Evolutionary conservation across 1,284 basidiomycete species (phyloP), one percentile per base, ranked within the genome.

Genomic region (Mrakiaceae sp.): DNA sequence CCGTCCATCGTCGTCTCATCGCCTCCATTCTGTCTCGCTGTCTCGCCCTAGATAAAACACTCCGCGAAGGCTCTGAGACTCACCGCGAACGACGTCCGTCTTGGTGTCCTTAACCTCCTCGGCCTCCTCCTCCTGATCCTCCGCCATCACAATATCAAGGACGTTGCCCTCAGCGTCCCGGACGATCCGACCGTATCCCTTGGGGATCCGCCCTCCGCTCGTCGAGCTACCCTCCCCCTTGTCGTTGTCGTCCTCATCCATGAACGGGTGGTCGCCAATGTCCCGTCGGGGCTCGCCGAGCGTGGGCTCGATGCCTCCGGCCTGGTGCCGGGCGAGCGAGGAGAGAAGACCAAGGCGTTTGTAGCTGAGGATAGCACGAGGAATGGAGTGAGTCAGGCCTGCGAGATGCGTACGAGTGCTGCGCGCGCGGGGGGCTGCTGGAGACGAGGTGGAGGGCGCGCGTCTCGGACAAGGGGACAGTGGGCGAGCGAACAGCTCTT

Each of bases 131-230:
- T 79, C 79, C 0, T 75, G 73, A 40, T 76, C 73, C 12, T 83
- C 83, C 42, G 83, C 83, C 66, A 96, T 76, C 72, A 93, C 83
- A 57, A 97, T 81, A 66, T 85, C 82, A 51, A 93, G 72, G 48
- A 95, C 80, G 69, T 87, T 87, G 48, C 94, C 95, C 3, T 82
- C 78, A 56, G 81, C 85, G 74, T 97, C 93, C 54, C 92, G 82
- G 62, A 93, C 77, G 69, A 98, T 93, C 69, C 84, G 82, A 12
- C 91, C 95, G 74, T 86, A 87, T 6, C 89, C 87, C 71, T 80
- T 83, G n/a, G 82, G 84, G 56, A 87, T 77, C 27, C 67, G 68
- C 42, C 60, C 59, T 9, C 68, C 55, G 64, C 65, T 60, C 69
- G 66, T 50, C 62, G 62, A 49, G 66, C 69, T 53, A 70, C 68